Evolutionary conservation across 192 early-diverging fungal genomes (phyloP), one percentile per base, ranked within the genome.

Genomic region (Backusella tarrabulga): DNA sequence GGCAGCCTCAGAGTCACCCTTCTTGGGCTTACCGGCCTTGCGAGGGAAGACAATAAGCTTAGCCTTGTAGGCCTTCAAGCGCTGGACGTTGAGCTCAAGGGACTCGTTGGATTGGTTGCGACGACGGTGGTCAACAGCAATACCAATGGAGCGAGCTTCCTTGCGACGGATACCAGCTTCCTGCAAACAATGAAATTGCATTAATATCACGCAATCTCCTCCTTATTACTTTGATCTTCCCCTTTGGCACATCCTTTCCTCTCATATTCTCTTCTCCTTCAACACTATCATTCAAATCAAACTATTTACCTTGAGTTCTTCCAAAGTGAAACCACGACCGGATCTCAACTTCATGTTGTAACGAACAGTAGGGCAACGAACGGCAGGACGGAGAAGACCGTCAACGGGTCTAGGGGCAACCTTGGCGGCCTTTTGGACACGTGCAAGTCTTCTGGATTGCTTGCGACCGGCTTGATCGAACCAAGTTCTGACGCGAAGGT

Each of bases 401-500:
- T 99, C 98, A 75, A 95, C 89, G 81, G 98, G 98, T 80, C 98
- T 92, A 76, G 98, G 98, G 67, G 97, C 97, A 79, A 99, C 93
- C 84, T 87, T 87, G 79, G 95, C 95, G 73, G 97, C 97, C 94
- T 99, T 99, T 87, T 93, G 90, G 87, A 94, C 88, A 79, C 98
- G 92, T 77, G 91, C 89, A 42, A 92, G 85, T 77, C 97, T 90
- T 82, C 98, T 88, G 81, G 92, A 87, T 89, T 94, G 93, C 94
- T 98, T 98, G 82, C 92, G 91, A 79, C 95, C 95, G 80, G 96
- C 93, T 87, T 96, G 97, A 89, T 98, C 92, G 90, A 99, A 99
- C 96, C 96, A 98, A 80, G 96, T 98, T 88, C 93, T 94, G 76
- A 99, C 96, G 83, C 95, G 95, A 79, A 87, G 82, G 85, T 98